Conservation (phyloP, 1,284 basidiomycete genomes). For the Heterobasidion occidentale region DNA sequence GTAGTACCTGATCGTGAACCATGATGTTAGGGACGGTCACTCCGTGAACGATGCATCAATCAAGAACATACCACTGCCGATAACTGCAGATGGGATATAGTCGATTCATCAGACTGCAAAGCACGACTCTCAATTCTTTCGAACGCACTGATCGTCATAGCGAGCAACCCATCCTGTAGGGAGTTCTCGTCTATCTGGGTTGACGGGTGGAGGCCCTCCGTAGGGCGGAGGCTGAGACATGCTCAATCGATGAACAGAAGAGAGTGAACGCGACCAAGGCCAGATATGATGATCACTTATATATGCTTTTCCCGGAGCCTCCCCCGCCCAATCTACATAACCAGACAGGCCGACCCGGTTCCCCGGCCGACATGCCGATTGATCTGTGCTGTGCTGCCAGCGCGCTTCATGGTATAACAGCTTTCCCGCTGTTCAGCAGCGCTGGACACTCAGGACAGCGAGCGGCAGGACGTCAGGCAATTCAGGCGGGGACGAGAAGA, state of each 20-base stretch:
- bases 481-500: background rate
- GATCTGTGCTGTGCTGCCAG: background rate
- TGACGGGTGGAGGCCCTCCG: conserved; percentile 24
- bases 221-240: conserved; percentile 41
- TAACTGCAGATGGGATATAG: conserved; percentile 35
- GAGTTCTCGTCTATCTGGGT: conserved; percentile 55
- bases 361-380: background rate
- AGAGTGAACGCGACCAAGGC: conserved; percentile 6
- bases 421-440: too few species aligned
- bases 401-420: background rate
- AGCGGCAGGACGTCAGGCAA: background rate
- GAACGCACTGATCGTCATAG: conserved; percentile 56
- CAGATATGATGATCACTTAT: conserved; percentile 13
- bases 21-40: background rate
- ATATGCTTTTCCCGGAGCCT: background rate
- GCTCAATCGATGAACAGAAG: conserved; percentile 13
- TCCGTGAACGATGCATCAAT: background rate
- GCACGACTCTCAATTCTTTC: conserved; percentile 16
- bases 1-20: conserved; percentile 47
- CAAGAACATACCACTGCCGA: conserved; percentile 47
- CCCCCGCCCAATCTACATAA: background rate
- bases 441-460: too few species aligned
- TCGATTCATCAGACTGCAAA: conserved; percentile 13
- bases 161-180: conserved; percentile 66
- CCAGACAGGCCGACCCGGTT: background rate